These are phyloP conservation scores for Colletotrichum ledebouriae DNA, from an alignment of 2,329 filamentous ascomycete genomes.

Conservation along the genomic window DNA sequence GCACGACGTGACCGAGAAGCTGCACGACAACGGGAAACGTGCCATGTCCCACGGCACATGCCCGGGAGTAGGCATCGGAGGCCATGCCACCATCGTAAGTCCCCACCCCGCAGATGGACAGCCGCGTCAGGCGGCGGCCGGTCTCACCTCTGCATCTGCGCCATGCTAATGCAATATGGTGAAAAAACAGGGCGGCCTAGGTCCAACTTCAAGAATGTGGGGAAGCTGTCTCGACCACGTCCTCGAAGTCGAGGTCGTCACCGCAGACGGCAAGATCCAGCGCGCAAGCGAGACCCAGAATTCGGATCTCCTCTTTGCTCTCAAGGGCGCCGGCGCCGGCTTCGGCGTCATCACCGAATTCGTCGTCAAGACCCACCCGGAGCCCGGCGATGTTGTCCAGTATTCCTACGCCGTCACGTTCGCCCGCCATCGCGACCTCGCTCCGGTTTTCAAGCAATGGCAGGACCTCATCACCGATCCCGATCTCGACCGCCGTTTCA, in stretches of 20 bases:
- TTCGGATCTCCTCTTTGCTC: conserved; percentile 67
- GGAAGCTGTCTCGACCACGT: conserved; percentile 69
- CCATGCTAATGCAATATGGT: conserved; percentile 20
- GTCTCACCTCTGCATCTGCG: conserved; percentile 16
- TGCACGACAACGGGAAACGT: conserved; percentile 66
- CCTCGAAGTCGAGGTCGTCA: conserved; percentile 68
- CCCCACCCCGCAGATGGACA: background rate
- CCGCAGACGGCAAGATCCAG: conserved; percentile 65
- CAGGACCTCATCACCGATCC: conserved; percentile 68
- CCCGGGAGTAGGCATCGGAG: conserved; percentile 70
- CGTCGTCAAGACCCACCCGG: conserved; percentile 67
- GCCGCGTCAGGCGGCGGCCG: conserved; percentile 2
- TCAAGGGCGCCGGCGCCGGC: conserved; percentile 68
- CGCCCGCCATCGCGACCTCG: conserved; percentile 61
- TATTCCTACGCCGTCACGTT: conserved; percentile 70
- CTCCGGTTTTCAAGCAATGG: conserved; percentile 68
- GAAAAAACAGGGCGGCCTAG: conserved; percentile 65
- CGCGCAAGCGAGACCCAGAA: conserved; percentile 62
- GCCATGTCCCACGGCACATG: conserved; percentile 73
- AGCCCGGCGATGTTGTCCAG: conserved; percentile 68
- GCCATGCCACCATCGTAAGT: conserved; percentile 68
- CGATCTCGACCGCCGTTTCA: conserved; percentile 69
- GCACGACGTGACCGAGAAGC: conserved; percentile 62
- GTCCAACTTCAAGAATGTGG: conserved; percentile 72
- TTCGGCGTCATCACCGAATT: conserved; percentile 72